Evolutionary conservation across 148 eudicot species (phyloP).

Genomic region (Chenopodium suecicum): DNA sequence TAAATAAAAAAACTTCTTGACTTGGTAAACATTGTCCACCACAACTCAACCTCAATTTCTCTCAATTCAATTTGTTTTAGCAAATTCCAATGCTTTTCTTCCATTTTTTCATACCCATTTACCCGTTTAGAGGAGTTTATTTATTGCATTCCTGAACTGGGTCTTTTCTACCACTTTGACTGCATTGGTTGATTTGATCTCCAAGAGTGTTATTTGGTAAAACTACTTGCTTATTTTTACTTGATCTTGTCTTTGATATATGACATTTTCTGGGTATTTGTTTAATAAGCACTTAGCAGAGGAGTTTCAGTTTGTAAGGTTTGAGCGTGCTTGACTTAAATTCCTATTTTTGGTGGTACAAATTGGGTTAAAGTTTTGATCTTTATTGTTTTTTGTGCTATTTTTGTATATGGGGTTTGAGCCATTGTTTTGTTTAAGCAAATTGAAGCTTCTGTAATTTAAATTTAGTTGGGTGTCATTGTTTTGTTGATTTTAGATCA

Average conservation of each 20-base stretch:
- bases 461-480: slow-evolving; percentile 6
- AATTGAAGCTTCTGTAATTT: neutral
- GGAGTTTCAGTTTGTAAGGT: neutral
- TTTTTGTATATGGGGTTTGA: slow-evolving; percentile 13
- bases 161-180: neutral
- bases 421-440: slow-evolving; percentile 6
- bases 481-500: slow-evolving; percentile 9
- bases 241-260: neutral
- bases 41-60: neutral
- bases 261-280: neutral
- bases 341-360: slow-evolving; percentile 8
- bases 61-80: neutral
- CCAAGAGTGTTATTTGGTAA: neutral
- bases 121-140: neutral
- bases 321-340: neutral
- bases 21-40: neutral
- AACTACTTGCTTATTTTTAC: neutral
- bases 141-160: too few species aligned
- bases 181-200: neutral
- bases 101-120: neutral
- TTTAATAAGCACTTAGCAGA: neutral
- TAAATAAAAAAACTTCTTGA: neutral
- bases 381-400: slow-evolving; percentile 2
- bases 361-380: slow-evolving; percentile 14
- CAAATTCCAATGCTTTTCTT: neutral